Percentiles rank a stretch among this genome's conserved stretches.
phyloP scores from a whole-genome alignment of 1,139 yeast genomes.

The Pneumocystis oryctolagi region DNA sequence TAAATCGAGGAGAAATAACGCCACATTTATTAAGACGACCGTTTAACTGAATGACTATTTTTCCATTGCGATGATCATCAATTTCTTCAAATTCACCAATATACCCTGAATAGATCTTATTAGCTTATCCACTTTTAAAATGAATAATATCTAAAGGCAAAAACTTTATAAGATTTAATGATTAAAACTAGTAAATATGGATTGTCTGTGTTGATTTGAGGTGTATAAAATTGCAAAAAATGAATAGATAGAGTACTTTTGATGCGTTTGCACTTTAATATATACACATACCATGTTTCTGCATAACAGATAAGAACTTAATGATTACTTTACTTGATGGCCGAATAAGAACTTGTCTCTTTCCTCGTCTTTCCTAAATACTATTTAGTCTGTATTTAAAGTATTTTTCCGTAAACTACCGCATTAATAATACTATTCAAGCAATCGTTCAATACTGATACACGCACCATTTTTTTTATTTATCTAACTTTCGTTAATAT shows the following conservation, averaged over 20 bases:
- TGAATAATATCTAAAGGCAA: not conserved
- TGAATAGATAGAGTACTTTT: no score
- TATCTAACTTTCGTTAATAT: not conserved
- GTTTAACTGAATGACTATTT: conserved; percentile 88
- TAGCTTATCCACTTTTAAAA: not conserved
- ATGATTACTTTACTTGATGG: conserved; percentile 97
- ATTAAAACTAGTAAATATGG: not conserved
- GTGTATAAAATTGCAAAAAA: no score
- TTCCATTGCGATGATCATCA: conserved; percentile 98
- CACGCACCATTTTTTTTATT: conserved; percentile 65
- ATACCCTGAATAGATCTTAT: conserved; percentile 41
- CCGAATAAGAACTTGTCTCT: conserved; percentile 96
- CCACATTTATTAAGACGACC: conserved; percentile 99
- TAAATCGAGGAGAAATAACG: conserved; percentile 96
- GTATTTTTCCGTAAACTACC: no score
- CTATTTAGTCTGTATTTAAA: not conserved
- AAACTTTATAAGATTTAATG: no score
- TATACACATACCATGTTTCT: conserved; percentile 56
- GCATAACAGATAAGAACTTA: conserved; percentile 94
- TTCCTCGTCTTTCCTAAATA: conserved; percentile 75
- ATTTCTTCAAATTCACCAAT: conserved; percentile 98
- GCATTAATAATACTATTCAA: conserved; percentile 97
- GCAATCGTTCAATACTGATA: conserved; percentile 98
- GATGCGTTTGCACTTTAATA: not conserved
- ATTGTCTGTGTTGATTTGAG: not conserved